These are phyloP conservation scores for Closterium sp. DNA, from an alignment of 139 green algal species.

Conservation along the genomic window DNA sequence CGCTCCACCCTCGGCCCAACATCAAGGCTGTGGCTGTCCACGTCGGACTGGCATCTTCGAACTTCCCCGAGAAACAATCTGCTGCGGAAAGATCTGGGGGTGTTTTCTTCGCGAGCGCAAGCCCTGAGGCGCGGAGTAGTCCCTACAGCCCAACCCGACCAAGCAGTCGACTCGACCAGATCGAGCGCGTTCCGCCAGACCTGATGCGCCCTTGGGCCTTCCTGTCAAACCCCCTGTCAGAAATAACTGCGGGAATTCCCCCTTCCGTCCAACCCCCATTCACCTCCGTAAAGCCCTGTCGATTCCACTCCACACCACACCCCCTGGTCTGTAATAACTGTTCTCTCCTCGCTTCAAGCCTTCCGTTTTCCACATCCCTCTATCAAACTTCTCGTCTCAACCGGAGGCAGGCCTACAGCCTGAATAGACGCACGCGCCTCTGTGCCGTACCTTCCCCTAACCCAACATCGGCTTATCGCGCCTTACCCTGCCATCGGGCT, in stretches of 20 bases:
- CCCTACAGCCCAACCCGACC: too few species aligned
- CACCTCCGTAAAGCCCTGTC: not conserved
- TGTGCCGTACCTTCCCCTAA: not conserved
- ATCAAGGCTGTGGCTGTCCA: not conserved
- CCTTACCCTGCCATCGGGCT: not conserved
- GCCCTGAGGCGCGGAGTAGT: too few species aligned
- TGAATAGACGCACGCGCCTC: not conserved
- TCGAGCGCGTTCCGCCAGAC: too few species aligned
- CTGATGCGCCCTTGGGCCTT: too few species aligned
- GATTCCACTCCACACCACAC: too few species aligned
- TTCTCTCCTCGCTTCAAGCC: too few species aligned
- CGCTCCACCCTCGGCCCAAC: not conserved
- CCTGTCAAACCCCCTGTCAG: too few species aligned
- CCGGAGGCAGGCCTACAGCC: not conserved
- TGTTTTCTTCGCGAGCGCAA: not conserved
- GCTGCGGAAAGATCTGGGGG: not conserved
- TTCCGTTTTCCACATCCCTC: not conserved
- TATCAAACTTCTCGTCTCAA: not conserved
- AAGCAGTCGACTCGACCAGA: too few species aligned
- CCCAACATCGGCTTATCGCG: not conserved
- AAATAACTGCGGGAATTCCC: too few species aligned
- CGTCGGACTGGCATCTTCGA: not conserved
- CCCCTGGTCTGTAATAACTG: too few species aligned
- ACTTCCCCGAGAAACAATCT: not conserved
- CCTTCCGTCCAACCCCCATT: too few species aligned